Evolutionary conservation across 352 stramenopile species (phyloP), one percentile per base, ranked within the genome.

Genomic region (Phytophthora macrochlamydospora): DNA sequence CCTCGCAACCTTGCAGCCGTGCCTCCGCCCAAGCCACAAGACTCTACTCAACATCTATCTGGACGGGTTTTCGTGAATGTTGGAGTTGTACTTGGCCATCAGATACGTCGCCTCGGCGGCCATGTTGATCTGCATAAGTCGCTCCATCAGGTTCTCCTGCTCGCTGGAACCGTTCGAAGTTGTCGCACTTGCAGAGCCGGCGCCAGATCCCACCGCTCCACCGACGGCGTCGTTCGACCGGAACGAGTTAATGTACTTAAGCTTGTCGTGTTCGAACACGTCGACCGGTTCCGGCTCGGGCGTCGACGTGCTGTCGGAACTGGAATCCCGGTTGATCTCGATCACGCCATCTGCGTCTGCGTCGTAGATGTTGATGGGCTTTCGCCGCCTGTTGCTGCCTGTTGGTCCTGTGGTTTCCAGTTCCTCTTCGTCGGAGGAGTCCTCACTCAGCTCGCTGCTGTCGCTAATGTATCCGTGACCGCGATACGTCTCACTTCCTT

Each of bases 181-280:
- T 32, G 51, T 62, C 5, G 56, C 51, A 24, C 38, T 33, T 9
- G 49, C 30, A 40, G 49, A 55, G 7, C 30, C 49, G 13, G 38
- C 59, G 24, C 48, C 44, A 30, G 68, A 61, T 13, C 45, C 50
- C 38, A 29, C 18, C 5, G 56, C 30, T 55, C 42, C 40, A 30
- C 44, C 31, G 18, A 0, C 18, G 46, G 11, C 31, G 13, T 67
- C 62, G 43, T 87, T 77, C 4, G 69, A 51, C 31, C 69, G 65
- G 67, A 85, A 85, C 1, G 75, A 79, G 69, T 83, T 87, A 54
- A 86, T 84, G 62, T 90, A 90, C 71, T 89, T 89, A 29, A 87
- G 73, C 12, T 78, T 80, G 61, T 91, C 79, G 9, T 83, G 56
- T 44, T 86, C 75, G 42, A 87, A 80, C 8, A 78, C 63, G 24